phyloP scores from a whole-genome alignment of 331 rosid species.

The Prunus yedoensis region DNA sequence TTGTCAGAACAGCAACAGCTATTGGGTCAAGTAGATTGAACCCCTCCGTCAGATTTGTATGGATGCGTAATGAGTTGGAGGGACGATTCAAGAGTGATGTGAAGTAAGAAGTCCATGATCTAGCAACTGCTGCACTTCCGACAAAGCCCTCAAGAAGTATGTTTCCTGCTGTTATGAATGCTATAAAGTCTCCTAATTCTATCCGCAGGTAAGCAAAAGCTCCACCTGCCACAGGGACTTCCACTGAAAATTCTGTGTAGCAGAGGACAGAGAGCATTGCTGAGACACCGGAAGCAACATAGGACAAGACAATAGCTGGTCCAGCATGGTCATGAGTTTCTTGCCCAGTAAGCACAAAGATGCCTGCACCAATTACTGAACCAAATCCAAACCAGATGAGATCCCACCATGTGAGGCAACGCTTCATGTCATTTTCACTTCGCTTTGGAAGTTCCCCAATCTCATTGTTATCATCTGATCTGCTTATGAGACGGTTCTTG shows the following conservation, averaged over 20 bases:
- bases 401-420: slow-evolving; percentile 76
- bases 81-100: slow-evolving; percentile 56
- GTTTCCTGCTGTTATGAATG: slow-evolving; percentile 74
- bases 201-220: slow-evolving; percentile 74
- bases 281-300: slow-evolving; percentile 55
- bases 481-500: slow-evolving; percentile 44
- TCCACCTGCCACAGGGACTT: slow-evolving; percentile 82
- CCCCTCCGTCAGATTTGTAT: slow-evolving; percentile 44
- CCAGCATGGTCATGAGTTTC: slow-evolving; percentile 54
- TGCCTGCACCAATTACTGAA: slow-evolving; percentile 72
- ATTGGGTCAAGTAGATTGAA: slow-evolving; percentile 70
- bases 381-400: slow-evolving; percentile 85
- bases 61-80: slow-evolving; percentile 46
- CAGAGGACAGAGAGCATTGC: slow-evolving; percentile 86
- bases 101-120: slow-evolving; percentile 81
- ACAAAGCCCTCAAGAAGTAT: slow-evolving; percentile 68
- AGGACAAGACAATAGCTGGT: slow-evolving; percentile 72
- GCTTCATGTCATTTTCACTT: slow-evolving; percentile 70
- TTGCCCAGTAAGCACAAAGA: slow-evolving; percentile 70
- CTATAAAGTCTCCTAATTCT: slow-evolving; percentile 73
- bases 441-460: slow-evolving; percentile 41
- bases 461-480: slow-evolving; percentile 52
- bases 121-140: slow-evolving; percentile 63
- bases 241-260: slow-evolving; percentile 81
- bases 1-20: slow-evolving; percentile 50